These are phyloP conservation scores for Verticillium albo-atrum DNA, from an alignment of 2,329 filamentous ascomycete species.

Conservation along the genomic window DNA sequence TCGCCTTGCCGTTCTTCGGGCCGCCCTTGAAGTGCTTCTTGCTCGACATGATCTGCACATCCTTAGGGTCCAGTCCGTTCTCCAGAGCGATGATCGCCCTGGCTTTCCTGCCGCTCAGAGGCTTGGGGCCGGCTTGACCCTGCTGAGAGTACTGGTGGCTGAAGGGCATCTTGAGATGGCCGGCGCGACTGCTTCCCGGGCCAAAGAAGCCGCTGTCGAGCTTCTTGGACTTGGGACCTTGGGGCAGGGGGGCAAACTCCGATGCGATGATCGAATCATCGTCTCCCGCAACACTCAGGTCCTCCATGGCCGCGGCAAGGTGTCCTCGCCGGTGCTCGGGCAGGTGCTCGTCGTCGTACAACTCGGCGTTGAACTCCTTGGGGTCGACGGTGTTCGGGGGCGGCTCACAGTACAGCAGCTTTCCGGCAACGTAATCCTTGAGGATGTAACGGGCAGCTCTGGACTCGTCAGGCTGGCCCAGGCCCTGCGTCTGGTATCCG, in stretches of 20 bases:
- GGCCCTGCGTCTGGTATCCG: constrained; percentile 85
- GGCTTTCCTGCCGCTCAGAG: constrained; percentile 78
- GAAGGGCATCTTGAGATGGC: constrained; percentile 75
- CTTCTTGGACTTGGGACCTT: constrained; percentile 68
- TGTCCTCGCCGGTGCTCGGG: constrained; percentile 74
- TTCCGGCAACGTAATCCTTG: constrained; percentile 97
- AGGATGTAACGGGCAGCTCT: constrained; percentile 84
- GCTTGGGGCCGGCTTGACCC: constrained; percentile 55
- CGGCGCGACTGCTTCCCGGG: constrained; percentile 50
- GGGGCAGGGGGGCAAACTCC: constrained; percentile 46
- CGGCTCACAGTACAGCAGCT: constrained; percentile 86
- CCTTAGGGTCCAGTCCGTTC: constrained; percentile 77
- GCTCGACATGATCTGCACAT: constrained; percentile 58
- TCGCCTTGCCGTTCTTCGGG: constrained; percentile 54
- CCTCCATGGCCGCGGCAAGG: constrained; percentile 47
- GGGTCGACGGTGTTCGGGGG: constrained; percentile 71
- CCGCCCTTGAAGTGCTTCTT: constrained; percentile 97
- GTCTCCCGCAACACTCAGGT: constrained; percentile 34
- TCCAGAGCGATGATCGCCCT: constrained; percentile 77
- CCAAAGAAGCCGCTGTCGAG: constrained; percentile 92
- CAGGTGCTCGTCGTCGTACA: constrained; percentile 80
- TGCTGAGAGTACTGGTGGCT: constrained; percentile 86
- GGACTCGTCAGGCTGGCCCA: constrained; percentile 89
- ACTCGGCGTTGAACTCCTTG: constrained; percentile 77
- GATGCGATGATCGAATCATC: constrained; percentile 29